A percentile compares a stretch with the other conserved stretches of the same genome.
Conservation (phyloP, 495 filamentous ascomycete species). For the Bacidia gigantensis region DNA sequence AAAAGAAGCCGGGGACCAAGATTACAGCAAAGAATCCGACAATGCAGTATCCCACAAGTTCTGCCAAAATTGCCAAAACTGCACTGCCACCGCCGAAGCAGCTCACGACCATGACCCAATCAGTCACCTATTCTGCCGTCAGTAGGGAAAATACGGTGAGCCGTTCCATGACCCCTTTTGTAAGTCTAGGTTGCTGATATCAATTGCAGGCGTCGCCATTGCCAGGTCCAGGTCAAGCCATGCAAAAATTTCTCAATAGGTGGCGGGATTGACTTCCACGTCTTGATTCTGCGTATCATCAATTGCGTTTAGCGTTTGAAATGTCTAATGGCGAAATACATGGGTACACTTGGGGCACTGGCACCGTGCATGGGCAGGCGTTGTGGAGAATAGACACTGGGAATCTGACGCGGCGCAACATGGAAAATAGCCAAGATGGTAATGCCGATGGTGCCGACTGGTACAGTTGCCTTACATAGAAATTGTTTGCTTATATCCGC, state of each 20-base stretch:
- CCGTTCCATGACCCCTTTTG: slow-evolving; percentile 1
- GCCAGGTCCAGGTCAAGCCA: slow-evolving; percentile 37
- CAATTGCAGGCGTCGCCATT: slow-evolving; percentile 29
- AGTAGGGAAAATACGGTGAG: slow-evolving; percentile 55
- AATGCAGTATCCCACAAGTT: slow-evolving; percentile 49
- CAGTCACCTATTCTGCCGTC: slow-evolving; percentile 39
- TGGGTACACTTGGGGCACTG: background rate
- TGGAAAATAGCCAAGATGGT: too few species aligned
- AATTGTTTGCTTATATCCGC: too few species aligned
- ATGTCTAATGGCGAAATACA: background rate
- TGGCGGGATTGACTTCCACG: slow-evolving; percentile 40
- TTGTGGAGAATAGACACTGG: background rate
- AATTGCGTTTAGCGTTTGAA: background rate
- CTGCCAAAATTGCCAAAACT: slow-evolving; percentile 43
- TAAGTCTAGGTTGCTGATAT: background rate
- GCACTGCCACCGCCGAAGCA: slow-evolving; percentile 41
- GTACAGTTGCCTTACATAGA: too few species aligned
- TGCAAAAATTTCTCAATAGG: slow-evolving; percentile 41
- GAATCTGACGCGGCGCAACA: background rate
- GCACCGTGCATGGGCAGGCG: background rate
- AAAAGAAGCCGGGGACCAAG: slow-evolving; percentile 47
- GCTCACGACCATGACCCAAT: slow-evolving; percentile 46
- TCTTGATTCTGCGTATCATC: background rate
- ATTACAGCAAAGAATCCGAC: slow-evolving; percentile 44
- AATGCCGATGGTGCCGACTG: too few species aligned